Conservation (phyloP, 2,329 filamentous ascomycete genomes). For the Alternaria infectoria region DNA sequence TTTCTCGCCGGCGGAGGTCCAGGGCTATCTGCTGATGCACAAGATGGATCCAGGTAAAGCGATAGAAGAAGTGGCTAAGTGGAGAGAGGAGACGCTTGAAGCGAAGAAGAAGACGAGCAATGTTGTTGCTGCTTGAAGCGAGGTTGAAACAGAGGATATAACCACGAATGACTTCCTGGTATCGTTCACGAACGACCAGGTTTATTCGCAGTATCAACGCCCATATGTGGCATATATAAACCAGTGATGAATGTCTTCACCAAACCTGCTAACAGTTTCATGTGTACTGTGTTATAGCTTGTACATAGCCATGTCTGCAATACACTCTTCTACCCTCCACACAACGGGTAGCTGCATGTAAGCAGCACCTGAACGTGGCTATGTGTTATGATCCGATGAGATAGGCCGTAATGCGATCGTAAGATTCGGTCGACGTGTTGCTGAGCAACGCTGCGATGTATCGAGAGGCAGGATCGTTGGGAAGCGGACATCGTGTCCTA, state of each 20-base stretch:
- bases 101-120: slow-evolving; percentile 39
- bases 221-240: background rate
- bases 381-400: background rate
- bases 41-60: slow-evolving; percentile 58
- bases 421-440: background rate
- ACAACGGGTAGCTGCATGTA: background rate
- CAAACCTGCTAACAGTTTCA: background rate
- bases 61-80: slow-evolving; percentile 52
- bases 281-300: background rate
- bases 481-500: background rate
- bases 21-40: slow-evolving; percentile 59
- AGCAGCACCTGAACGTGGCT: background rate
- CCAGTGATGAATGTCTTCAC: background rate
- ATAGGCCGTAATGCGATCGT: background rate
- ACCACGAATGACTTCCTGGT: background rate
- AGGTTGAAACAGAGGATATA: background rate
- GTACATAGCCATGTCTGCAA: background rate
- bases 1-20: slow-evolving; percentile 61
- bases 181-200: background rate
- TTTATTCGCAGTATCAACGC: background rate
- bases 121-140: slow-evolving; percentile 4
- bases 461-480: background rate
- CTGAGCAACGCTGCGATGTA: background rate
- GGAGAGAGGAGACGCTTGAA: slow-evolving; percentile 48
- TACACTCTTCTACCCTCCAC: background rate